A percentile compares a stretch with the other conserved stretches of the same genome.
phyloP scores from a whole-genome alignment of 1,284 basidiomycete genomes.

The Rhodofomes roseus region DNA sequence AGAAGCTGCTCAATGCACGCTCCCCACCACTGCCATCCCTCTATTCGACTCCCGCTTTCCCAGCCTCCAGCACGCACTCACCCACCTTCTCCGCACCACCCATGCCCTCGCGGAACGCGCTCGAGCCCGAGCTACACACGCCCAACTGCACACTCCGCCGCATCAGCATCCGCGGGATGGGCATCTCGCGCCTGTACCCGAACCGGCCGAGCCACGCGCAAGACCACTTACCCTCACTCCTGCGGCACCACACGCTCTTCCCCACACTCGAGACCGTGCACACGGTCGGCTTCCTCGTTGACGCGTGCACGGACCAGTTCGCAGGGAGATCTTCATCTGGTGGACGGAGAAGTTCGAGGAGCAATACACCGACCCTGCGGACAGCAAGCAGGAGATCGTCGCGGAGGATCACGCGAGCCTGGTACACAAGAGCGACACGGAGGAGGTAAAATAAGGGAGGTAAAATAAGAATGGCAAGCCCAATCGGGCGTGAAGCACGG shows the following conservation, averaged over 20 bases:
- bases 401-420: background rate
- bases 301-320: conserved; percentile 38
- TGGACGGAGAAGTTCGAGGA: conserved; percentile 50
- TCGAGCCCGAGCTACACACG: too few relatives aligned
- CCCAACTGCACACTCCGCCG: conserved; percentile 38
- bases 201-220: conserved; percentile 33
- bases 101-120: too few relatives aligned
- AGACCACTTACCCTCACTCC: conserved; percentile 41
- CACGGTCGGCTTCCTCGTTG: too few relatives aligned
- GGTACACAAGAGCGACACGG: too few relatives aligned
- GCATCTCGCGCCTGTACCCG: conserved; percentile 39
- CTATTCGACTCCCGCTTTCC: conserved; percentile 5
- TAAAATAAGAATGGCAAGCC: too few relatives aligned
- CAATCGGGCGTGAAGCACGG: too few relatives aligned
- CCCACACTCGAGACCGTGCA: conserved; percentile 43
- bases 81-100: too few relatives aligned
- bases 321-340: conserved; percentile 49
- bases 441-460: too few relatives aligned
- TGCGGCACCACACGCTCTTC: conserved; percentile 30
- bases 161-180: conserved; percentile 42
- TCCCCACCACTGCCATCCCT: conserved; percentile 7
- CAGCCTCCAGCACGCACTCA: background rate
- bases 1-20: conserved; percentile 11
- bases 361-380: conserved; percentile 25
- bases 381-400: background rate